Percentiles rank a stretch among this genome's conserved stretches.
Conservation (phyloP, 2,329 filamentous ascomycete species). For the Elsinoe necatrix region DNA sequence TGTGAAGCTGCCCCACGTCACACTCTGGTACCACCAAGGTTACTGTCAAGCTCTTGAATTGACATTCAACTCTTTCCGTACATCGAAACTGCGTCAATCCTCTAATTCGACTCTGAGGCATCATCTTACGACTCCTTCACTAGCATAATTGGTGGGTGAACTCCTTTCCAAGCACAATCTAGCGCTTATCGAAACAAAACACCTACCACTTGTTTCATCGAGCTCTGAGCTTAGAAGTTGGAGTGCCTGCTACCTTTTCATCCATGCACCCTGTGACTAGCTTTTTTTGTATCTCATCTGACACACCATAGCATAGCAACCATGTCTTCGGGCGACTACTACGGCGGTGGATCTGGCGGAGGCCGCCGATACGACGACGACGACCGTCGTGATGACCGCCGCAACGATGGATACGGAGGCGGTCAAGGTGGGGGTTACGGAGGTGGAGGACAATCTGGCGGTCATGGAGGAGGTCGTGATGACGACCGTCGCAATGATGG, state of each 20-base stretch:
- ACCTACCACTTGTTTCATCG: background rate
- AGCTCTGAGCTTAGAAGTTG: too few species aligned
- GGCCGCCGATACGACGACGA: slow-evolving; percentile 11
- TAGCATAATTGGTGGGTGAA: background rate
- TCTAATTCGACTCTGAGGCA: background rate
- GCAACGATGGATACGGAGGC: slow-evolving; percentile 17
- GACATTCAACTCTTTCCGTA: background rate
- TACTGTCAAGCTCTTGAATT: background rate
- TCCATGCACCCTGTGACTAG: too few species aligned
- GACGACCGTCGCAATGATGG: slow-evolving; percentile 14
- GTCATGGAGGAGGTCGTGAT: slow-evolving; percentile 16
- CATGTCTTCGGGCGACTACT: slow-evolving; percentile 30
- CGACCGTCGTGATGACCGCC: slow-evolving; percentile 15
- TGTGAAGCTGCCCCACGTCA: slow-evolving; percentile 4
- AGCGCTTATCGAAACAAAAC: background rate
- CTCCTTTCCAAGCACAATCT: background rate
- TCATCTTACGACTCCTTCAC: background rate
- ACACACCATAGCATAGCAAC: slow-evolving; percentile 9
- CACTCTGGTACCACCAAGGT: background rate
- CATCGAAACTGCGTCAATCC: background rate
- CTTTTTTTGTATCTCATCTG: background rate
- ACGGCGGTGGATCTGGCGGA: slow-evolving; percentile 16
- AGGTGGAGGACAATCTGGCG: slow-evolving; percentile 19
- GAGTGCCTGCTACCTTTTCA: too few species aligned
- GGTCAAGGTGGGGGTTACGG: slow-evolving; percentile 19